Evolutionary conservation across 2,329 filamentous ascomycete species (phyloP), one percentile per base, ranked within the genome.

Genomic region (Seiridium unicorne): DNA sequence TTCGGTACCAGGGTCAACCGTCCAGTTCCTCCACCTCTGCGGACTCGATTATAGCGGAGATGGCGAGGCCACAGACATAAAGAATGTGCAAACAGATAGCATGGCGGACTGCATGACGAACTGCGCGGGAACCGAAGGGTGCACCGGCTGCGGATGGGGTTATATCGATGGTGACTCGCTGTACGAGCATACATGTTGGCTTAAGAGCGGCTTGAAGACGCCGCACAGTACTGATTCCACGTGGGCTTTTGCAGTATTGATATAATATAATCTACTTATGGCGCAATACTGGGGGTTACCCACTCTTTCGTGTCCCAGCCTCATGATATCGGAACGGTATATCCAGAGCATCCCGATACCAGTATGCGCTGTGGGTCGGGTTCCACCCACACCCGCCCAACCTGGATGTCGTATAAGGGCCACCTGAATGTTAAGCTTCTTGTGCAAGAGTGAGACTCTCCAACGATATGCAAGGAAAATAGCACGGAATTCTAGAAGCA

Each of bases 71-170:
- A 61, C 64, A 5, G 69, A 72, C 35, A 55, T 73, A 18, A 61
- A 62, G 78, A 67, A 69, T 51, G 71, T 77, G 31, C 69, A 68
- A 60, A 77, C 76, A 1, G 67, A 70, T 54, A 78, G 65, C 59
- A 73, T 79, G 68, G 70, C 76, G 58, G 76, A 75, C 32, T 81
- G 79, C 66, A 79, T 81, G 64, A 71, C 75, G 51, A 74, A 74
- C 42, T 81, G 79, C 62, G 78, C 78, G 0, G 72, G 72, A 4
- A 75, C 72, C 8, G 54, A 65, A 3, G 71, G 69, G 18, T 81
- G 79, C 62, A 74, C 74, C 1, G 79, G 75, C 4, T 78, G 74
- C 54, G 76, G 77, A 8, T 82, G 79, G 79, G 79, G 79, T 2
- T 72, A 75, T 54, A 69, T 79, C 7, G 63, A 73, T 0, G 75